Conservation (phyloP, 2,329 filamentous ascomycete genomes). For the Colletotrichum sp. region DNA sequence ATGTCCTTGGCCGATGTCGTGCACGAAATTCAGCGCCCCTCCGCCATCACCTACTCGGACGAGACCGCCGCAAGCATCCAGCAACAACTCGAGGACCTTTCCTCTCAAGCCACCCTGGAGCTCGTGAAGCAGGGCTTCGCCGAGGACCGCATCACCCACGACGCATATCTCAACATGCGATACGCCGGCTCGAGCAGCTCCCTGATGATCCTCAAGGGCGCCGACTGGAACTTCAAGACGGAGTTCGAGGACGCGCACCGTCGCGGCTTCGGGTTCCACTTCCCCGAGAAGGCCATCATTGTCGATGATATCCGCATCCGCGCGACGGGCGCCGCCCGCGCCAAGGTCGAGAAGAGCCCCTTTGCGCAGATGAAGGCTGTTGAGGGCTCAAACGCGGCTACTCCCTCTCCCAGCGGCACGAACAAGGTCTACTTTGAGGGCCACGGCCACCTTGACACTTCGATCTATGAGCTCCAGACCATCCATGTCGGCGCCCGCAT, state of each 20-base stretch:
- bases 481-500: conserved; percentile 14
- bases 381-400: conserved; percentile 37
- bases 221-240: conserved; percentile 56
- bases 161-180: conserved; percentile 46
- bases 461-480: conserved; percentile 10
- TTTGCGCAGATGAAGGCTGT: conserved; percentile 18
- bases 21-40: conserved; percentile 42
- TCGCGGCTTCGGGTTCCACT: conserved; percentile 73
- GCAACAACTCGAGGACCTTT: conserved; percentile 34
- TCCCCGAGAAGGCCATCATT: conserved; percentile 38
- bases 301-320: conserved; percentile 24
- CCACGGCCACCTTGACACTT: conserved; percentile 8
- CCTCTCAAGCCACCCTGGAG: conserved; percentile 32
- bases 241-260: conserved; percentile 75
- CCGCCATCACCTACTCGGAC: conserved; percentile 29
- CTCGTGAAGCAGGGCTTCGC: conserved; percentile 32
- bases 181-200: conserved; percentile 48
- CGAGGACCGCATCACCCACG: conserved; percentile 42
- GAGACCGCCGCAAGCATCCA: conserved; percentile 21
- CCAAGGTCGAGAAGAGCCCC: conserved; percentile 20
- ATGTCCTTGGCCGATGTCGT: conserved; percentile 52
- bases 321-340: conserved; percentile 13
- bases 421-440: conserved; percentile 29
- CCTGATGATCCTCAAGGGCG: conserved; percentile 37
- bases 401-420: conserved; percentile 73